Conservation (phyloP, 2,329 filamentous ascomycete species). For the Botrytis pseudocinerea region DNA sequence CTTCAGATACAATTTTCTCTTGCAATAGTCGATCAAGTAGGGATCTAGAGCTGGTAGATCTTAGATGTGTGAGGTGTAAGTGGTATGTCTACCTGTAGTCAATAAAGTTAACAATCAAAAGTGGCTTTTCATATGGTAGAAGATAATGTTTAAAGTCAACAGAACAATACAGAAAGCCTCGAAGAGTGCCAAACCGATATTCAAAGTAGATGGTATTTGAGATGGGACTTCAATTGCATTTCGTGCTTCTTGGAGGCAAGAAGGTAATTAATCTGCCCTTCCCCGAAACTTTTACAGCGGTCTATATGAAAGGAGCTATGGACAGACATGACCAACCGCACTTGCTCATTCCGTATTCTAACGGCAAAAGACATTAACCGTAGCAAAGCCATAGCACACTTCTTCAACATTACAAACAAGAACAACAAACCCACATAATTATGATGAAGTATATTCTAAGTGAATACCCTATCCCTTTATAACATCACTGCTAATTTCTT, state of each 20-base stretch:
- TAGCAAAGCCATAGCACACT: neutral
- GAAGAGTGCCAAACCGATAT: neutral
- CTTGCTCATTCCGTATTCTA: neutral
- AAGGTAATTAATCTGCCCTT: neutral
- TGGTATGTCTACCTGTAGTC: no score
- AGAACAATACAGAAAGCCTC: neutral
- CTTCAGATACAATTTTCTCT: fast-evolving
- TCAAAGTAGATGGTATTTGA: neutral
- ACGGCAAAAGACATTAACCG: no score
- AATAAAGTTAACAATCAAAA: neutral
- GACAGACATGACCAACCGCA: neutral
- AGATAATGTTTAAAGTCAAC: neutral
- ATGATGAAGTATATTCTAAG: neutral
- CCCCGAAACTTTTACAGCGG: no score
- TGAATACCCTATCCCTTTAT: neutral
- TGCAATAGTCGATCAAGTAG: neutral
- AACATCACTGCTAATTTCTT: neutral
- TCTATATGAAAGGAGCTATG: neutral
- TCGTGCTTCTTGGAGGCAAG: neutral
- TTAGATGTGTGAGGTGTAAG: neutral
- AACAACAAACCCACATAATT: neutral
- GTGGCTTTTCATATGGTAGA: neutral
- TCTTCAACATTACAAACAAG: neutral
- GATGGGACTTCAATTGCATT: fast-evolving
- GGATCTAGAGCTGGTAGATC: neutral